Evolutionary conservation across 805 yeast genomes (phyloP).

Genomic region (Starmerella floris): DNA sequence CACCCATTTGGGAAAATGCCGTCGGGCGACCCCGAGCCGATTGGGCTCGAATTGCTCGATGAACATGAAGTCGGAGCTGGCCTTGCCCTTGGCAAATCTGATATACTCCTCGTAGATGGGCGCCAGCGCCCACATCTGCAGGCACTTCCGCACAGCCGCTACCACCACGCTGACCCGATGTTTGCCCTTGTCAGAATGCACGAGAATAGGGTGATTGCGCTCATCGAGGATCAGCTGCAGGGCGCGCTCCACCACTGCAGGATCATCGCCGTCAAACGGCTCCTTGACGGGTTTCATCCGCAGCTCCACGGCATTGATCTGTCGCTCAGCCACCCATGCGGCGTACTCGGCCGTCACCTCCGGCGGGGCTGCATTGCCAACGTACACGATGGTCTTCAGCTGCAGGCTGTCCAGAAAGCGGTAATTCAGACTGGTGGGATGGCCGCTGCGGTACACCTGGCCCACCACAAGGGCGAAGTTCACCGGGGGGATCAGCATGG

Average conservation of each 20-base stretch:
- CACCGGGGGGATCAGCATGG: constrained; percentile 64
- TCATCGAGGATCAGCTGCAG: constrained; percentile 26
- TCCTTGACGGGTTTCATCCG: constrained; percentile 63
- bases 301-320: constrained; percentile 45
- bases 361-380: constrained; percentile 39
- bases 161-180: constrained; percentile 88
- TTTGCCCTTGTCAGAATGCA: constrained; percentile 95
- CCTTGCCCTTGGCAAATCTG: constrained; percentile 85
- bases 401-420: constrained; percentile 59
- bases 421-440: constrained; percentile 78
- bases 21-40: constrained; percentile 35
- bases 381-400: constrained; percentile 57
- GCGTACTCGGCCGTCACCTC: constrained; percentile 50
- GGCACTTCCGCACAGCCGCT: constrained; percentile 72
- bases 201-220: constrained; percentile 70
- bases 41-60: constrained; percentile 68
- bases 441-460: constrained; percentile 80
- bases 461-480: constrained; percentile 83
- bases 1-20: constrained; percentile 46
- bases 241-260: constrained; percentile 39
- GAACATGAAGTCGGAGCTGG: constrained; percentile 69
- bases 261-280: constrained; percentile 49
- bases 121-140: constrained; percentile 88
- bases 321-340: constrained; percentile 48
- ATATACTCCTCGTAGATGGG: constrained; percentile 91